Evolutionary conservation across 2,329 filamentous ascomycete genomes (phyloP).

Genomic region (Fusarium sp.): DNA sequence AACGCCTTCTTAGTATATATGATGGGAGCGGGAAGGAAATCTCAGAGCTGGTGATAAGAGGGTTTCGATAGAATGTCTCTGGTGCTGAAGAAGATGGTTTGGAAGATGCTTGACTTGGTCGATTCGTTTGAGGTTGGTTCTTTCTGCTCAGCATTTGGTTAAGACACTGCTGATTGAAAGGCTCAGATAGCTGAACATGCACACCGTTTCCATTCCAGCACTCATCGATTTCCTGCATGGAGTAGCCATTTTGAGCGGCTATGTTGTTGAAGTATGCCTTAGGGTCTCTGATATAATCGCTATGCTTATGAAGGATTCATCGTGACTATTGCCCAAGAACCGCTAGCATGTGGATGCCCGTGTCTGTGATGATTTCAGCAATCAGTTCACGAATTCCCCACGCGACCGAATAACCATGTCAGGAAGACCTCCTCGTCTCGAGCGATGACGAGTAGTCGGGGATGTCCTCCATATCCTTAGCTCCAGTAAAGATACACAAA

Average conservation of each 20-base stretch:
- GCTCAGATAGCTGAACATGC: not conserved
- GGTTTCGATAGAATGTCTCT: not conserved
- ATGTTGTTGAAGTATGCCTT: not conserved
- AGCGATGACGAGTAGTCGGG: not conserved
- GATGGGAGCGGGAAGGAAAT: not conserved
- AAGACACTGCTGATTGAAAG: not conserved
- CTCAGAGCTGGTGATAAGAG: not conserved
- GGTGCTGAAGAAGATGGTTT: not conserved
- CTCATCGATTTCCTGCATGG: not conserved
- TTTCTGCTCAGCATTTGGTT: not conserved
- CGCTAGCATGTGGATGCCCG: not conserved
- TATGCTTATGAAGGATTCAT: not conserved
- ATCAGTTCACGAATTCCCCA: not conserved
- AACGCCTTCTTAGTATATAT: not conserved
- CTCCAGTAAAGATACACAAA: too few relatives aligned
- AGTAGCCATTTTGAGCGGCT: not conserved
- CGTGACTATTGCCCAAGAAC: not conserved
- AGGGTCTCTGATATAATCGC: not conserved
- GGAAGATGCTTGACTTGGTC: not conserved
- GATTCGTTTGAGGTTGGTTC: not conserved
- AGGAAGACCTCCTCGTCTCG: not conserved
- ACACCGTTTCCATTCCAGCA: not conserved
- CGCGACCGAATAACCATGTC: not conserved
- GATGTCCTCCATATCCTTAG: too few relatives aligned
- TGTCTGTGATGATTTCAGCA: not conserved